phyloP scores from a whole-genome alignment of 768 basidiomycete species.

The Trametes cubensis region DNA sequence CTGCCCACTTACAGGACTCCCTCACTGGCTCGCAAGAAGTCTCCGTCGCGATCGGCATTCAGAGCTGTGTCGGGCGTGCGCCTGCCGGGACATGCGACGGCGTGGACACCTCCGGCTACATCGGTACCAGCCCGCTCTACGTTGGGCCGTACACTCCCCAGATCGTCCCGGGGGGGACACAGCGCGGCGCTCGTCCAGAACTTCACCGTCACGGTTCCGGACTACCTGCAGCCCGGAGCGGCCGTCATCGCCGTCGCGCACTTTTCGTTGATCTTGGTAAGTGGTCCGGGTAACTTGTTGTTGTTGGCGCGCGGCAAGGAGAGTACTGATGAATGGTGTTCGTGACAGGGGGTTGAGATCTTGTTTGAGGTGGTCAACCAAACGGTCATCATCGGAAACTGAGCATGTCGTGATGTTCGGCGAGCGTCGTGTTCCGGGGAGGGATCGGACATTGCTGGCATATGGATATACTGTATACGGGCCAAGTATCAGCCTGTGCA shows the following conservation, averaged over 20 bases:
- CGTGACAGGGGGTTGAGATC: background rate
- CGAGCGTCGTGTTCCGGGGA: background rate
- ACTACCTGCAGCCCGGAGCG: slow-evolving; percentile 13
- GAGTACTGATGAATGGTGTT: slow-evolving; percentile 15
- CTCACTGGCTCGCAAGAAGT: slow-evolving; percentile 38
- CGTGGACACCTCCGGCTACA: slow-evolving; percentile 16
- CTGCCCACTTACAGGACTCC: slow-evolving; percentile 25
- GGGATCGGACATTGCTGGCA: too few species aligned
- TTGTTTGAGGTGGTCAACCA: slow-evolving; percentile 1
- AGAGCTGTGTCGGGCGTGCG: slow-evolving; percentile 27
- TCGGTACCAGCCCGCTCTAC: slow-evolving; percentile 34
- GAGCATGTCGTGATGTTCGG: background rate
- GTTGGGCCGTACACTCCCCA: slow-evolving; percentile 31
- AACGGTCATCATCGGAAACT: background rate
- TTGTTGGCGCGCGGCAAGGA: slow-evolving; percentile 28
- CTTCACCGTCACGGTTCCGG: slow-evolving; percentile 31
- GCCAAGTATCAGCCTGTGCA: too few species aligned
- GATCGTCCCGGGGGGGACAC: background rate
- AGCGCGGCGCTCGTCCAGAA: slow-evolving; percentile 25
- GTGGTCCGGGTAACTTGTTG: slow-evolving; percentile 18
- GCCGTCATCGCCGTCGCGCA: slow-evolving; percentile 24
- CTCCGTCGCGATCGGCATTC: slow-evolving; percentile 37
- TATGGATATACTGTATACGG: too few species aligned
- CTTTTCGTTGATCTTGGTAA: slow-evolving; percentile 25
- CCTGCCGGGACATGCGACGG: slow-evolving; percentile 20